Evolutionary conservation across 805 yeast species (phyloP).

Genomic region (Sungouiozyma ichnusensis): DNA sequence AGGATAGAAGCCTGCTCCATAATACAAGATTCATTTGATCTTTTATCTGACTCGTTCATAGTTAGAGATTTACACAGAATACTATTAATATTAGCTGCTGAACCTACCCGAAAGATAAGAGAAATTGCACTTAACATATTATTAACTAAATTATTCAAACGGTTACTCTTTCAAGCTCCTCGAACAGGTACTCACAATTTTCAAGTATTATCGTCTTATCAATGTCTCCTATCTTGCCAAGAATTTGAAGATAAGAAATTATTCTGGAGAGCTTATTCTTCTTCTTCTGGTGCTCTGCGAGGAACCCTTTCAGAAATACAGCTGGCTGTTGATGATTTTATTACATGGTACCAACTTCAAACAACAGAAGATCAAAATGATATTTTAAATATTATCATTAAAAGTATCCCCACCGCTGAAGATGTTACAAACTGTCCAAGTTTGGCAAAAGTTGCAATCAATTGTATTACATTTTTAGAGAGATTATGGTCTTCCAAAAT

Average conservation of each 20-base stretch:
- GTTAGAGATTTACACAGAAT: background rate
- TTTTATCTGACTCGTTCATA: background rate
- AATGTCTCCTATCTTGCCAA: background rate
- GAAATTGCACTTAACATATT: background rate
- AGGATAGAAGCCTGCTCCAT: conserved; percentile 41
- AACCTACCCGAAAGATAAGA: conserved; percentile 40
- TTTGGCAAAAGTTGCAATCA: conserved; percentile 25
- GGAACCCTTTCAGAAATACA: conserved; percentile 38
- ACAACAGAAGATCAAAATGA: conserved; percentile 1
- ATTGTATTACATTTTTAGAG: conserved; percentile 4
- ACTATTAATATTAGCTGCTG: conserved; percentile 46
- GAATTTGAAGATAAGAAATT: conserved; percentile 10
- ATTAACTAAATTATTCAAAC: background rate
- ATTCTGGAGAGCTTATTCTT: conserved; percentile 47
- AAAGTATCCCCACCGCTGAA: conserved; percentile 5
- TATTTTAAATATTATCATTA: conserved; percentile 4
- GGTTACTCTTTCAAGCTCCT: background rate
- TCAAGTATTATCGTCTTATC: background rate
- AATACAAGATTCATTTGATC: conserved; percentile 24
- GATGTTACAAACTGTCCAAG: conserved; percentile 17
- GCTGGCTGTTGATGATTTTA: conserved; percentile 33
- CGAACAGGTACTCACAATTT: background rate
- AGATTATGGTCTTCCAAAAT: conserved; percentile 7
- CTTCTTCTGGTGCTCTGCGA: conserved; percentile 47
- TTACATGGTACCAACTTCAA: conserved; percentile 20